phyloP scores from a whole-genome alignment of 495 filamentous ascomycete species.

The Trichocladium uniseriatum region DNA sequence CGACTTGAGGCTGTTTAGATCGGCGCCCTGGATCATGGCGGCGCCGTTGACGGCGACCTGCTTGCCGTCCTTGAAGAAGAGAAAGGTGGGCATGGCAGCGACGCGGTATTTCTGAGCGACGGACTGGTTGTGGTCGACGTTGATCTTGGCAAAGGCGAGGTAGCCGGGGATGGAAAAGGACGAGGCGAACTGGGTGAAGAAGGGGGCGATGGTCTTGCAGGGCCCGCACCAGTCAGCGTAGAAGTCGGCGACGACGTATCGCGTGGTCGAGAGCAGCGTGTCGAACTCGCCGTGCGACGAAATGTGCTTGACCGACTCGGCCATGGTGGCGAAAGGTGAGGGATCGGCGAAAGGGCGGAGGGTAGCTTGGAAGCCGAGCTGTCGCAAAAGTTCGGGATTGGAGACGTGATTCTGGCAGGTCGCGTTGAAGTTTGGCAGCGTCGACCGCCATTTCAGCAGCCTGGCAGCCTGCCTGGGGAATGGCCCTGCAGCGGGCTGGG shows the following conservation, averaged over 20 bases:
- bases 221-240: constrained; percentile 61
- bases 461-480: no score
- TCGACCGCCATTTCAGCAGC: no score
- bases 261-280: constrained; percentile 31
- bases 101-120: constrained; percentile 42
- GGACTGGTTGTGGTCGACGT: constrained; percentile 46
- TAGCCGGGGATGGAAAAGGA: constrained; percentile 37
- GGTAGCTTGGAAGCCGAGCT: no score
- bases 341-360: not conserved
- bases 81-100: constrained; percentile 72
- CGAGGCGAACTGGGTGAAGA: constrained; percentile 44
- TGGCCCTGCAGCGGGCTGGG: no score
- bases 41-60: constrained; percentile 59
- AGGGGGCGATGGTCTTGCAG: constrained; percentile 56
- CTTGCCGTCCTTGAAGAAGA: constrained; percentile 72
- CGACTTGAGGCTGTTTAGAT: constrained; percentile 12
- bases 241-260: constrained; percentile 44
- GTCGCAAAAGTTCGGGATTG: no score
- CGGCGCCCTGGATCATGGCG: constrained; percentile 23
- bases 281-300: constrained; percentile 31
- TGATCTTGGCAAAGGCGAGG: constrained; percentile 50
- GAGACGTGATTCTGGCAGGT: no score
- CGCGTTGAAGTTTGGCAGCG: no score
- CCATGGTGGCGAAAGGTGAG: constrained; percentile 8
- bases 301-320: constrained; percentile 26